These are phyloP conservation scores for Capsicum rhomboideum DNA, from an alignment of 257 asterid genomes.

Conservation along the genomic window DNA sequence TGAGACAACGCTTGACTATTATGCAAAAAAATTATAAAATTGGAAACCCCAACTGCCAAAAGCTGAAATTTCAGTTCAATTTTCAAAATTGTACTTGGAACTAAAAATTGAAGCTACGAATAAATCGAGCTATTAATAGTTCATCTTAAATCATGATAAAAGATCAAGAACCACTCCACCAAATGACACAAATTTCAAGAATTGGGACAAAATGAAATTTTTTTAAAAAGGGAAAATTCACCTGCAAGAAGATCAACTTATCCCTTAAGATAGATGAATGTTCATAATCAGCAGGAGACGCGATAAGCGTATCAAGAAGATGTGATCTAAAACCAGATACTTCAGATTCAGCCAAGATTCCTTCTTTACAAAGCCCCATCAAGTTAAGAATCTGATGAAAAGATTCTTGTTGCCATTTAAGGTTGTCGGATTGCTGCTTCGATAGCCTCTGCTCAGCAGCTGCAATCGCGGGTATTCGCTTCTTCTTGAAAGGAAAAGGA, in stretches of 20 bases:
- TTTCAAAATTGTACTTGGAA: background rate
- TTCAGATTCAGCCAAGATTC: constrained; percentile 60
- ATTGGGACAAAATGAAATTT: background rate
- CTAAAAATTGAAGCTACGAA: background rate
- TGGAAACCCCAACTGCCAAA: background rate
- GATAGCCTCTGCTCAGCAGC: constrained; percentile 86
- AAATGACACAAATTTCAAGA: background rate
- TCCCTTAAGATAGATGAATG: constrained; percentile 59
- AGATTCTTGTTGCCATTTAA: constrained; percentile 96
- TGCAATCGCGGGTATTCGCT: constrained; percentile 68
- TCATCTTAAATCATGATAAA: too few relatives aligned
- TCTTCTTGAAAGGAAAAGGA: constrained; percentile 83
- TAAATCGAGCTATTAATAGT: background rate
- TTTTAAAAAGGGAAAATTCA: constrained; percentile 1
- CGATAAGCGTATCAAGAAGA: constrained; percentile 60
- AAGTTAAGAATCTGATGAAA: constrained; percentile 82
- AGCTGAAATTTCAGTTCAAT: background rate
- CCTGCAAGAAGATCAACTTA: constrained; percentile 92
- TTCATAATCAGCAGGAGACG: constrained; percentile 68
- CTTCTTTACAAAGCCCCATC: constrained; percentile 84
- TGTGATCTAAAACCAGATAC: constrained; percentile 72
- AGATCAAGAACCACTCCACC: background rate
- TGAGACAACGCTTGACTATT: too few relatives aligned
- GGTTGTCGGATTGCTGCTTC: constrained; percentile 80
- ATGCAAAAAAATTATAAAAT: too few relatives aligned